These are phyloP conservation scores for Nicotiana obtusifolia DNA, from an alignment of 257 asterid genomes.

Conservation along the genomic window DNA sequence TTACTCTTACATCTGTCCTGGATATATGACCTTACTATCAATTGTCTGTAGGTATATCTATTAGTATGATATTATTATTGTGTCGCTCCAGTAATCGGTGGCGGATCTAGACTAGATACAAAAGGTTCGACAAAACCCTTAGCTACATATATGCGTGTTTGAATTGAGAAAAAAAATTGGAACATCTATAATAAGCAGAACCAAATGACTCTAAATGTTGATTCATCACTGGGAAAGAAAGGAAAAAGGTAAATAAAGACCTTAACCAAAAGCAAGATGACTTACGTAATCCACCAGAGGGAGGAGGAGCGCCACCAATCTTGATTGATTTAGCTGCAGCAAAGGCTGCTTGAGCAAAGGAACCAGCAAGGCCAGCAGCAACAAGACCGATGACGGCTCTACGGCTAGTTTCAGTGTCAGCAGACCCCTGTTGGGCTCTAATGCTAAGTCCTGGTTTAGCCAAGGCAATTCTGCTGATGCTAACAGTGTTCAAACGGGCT, in stretches of 20 bases:
- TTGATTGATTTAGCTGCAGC: conserved; percentile 81
- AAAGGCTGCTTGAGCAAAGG: conserved; percentile 68
- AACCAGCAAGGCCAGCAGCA: conserved; percentile 67
- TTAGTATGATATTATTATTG: neutral
- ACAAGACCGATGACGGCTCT: conserved; percentile 72
- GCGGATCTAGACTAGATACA: neutral
- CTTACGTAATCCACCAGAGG: conserved; percentile 97
- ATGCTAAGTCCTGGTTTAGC: conserved; percentile 46
- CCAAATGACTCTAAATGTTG: neutral
- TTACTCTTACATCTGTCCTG: neutral
- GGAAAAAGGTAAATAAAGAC: neutral
- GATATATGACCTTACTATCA: neutral
- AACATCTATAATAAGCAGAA: neutral
- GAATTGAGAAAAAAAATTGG: neutral
- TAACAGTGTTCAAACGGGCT: conserved; percentile 36
- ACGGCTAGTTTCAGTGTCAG: conserved; percentile 72
- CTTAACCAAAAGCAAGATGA: neutral
- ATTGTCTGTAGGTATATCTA: neutral
- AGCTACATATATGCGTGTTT: neutral
- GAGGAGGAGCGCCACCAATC: conserved; percentile 83
- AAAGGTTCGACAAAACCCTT: neutral
- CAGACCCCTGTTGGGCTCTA: conserved; percentile 60
- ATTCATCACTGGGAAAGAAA: neutral
- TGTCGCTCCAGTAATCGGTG: neutral
- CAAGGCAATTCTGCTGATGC: conserved; percentile 31